Evolutionary conservation across 345 rosid species (phyloP), one percentile per base, ranked within the genome.

Genomic region (Melastoma malabathricum): DNA sequence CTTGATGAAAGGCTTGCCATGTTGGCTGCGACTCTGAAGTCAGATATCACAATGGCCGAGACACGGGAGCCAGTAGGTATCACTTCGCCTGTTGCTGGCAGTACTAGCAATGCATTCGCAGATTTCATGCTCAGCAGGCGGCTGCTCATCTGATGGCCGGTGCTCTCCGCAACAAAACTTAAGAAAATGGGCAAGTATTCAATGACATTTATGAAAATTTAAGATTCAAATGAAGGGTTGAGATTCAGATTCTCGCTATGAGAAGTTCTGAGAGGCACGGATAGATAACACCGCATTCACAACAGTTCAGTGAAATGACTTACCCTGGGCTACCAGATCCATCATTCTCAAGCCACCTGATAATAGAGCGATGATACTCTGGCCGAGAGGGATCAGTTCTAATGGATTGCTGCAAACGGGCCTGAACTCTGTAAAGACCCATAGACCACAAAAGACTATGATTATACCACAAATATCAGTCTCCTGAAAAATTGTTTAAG

Each of bases 131-230:
- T 84, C 71, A 87, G 68, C 58, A 92, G 96, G 60, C 90, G 74
- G 70, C 96, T 84, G 69, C 96, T 87, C 76, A 70, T 71, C 69
- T 87, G 96, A 62, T 72, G 81, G 43, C 98, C 93, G 44, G 96
- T 87, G 77, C 96, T 87, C 75, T 77, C 89, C 49, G 93, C 93
- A 73, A 87, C 74, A 76, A 84, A 84, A 65, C 98, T 92, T 72
- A 70, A 60, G 56, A 44, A 53, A 39, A 8, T 13, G 44, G 60
- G 55, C 52, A 49, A 59, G 58, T 3, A 15, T 51, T 29, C 38
- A 29, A 4, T 29, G 6, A 27, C 31, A 29, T 29, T 10, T 29
- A 29, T 29, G 38, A 10, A 4, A 29, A 29, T 29, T 29, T 29
- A 29, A 29, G 38, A 6, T 29, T 29, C 9, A 29, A 29, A 29